Conservation (phyloP, 2,329 filamentous ascomycete genomes). For the Dothideomycetes sp. region DNA sequence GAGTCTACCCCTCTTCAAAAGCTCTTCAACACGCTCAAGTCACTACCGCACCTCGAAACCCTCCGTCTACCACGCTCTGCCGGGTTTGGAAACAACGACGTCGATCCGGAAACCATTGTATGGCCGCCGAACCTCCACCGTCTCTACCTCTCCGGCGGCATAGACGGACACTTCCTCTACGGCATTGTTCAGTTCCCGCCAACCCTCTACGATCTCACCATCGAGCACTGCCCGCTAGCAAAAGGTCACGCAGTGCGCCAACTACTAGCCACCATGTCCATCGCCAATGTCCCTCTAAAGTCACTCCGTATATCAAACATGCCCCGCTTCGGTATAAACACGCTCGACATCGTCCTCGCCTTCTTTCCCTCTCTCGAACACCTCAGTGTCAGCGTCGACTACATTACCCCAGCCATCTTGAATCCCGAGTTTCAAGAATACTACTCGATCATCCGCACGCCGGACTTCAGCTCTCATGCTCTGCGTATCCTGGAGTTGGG, state of each 20-base stretch:
- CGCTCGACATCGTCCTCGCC: slow-evolving; percentile 29
- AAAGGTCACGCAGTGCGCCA: slow-evolving; percentile 23
- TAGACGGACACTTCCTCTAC: slow-evolving; percentile 31
- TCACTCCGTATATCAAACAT: slow-evolving; percentile 29
- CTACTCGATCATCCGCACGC: neutral
- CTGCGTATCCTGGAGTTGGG: slow-evolving; percentile 29
- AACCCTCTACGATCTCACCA: slow-evolving; percentile 24
- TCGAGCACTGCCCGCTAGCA: slow-evolving; percentile 33
- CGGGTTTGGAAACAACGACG: slow-evolving; percentile 15
- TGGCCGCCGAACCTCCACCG: slow-evolving; percentile 34
- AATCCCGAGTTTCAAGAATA: slow-evolving; percentile 13
- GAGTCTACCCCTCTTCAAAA: slow-evolving; percentile 38
- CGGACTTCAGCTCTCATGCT: slow-evolving; percentile 16
- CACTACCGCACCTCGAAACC: slow-evolving; percentile 31
- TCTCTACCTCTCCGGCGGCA: slow-evolving; percentile 32
- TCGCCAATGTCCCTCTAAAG: slow-evolving; percentile 17
- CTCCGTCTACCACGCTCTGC: slow-evolving; percentile 28
- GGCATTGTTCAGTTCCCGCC: slow-evolving; percentile 21
- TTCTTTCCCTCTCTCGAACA: slow-evolving; percentile 27
- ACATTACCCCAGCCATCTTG: slow-evolving; percentile 32
- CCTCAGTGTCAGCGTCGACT: slow-evolving; percentile 35
- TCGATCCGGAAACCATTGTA: slow-evolving; percentile 13
- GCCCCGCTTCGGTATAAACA: slow-evolving; percentile 25
- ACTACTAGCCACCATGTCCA: slow-evolving; percentile 24
- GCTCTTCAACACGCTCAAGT: slow-evolving; percentile 40